Conservation (phyloP, 1,284 basidiomycete species). For the Cystobasidium sp. region DNA sequence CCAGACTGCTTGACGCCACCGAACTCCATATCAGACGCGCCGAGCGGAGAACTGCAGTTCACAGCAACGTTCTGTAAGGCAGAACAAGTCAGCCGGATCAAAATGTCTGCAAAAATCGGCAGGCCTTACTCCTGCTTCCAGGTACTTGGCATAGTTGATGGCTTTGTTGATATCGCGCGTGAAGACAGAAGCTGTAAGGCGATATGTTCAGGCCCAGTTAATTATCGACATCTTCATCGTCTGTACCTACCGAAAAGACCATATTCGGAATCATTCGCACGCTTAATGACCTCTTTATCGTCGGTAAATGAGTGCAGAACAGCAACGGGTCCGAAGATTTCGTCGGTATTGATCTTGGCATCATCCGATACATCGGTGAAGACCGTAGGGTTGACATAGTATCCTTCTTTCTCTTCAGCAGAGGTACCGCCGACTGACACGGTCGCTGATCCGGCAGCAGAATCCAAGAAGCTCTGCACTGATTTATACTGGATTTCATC, state of each 20-base stretch:
- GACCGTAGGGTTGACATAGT: slow-evolving; percentile 56
- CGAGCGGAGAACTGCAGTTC: slow-evolving; percentile 19
- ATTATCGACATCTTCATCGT: background rate
- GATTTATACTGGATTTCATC: slow-evolving; percentile 47
- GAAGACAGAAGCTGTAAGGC: slow-evolving; percentile 38
- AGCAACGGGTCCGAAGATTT: slow-evolving; percentile 53
- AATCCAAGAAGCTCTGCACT: slow-evolving; percentile 46
- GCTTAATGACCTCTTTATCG: slow-evolving; percentile 65
- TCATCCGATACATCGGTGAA: slow-evolving; percentile 58
- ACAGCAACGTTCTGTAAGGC: slow-evolving; percentile 19
- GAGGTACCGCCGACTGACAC: slow-evolving; percentile 39
- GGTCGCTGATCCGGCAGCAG: slow-evolving; percentile 38
- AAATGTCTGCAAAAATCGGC: background rate
- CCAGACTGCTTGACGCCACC: slow-evolving; percentile 42
- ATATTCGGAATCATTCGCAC: slow-evolving; percentile 69
- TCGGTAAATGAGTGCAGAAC: slow-evolving; percentile 50
- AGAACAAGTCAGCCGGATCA: background rate
- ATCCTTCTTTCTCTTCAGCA: slow-evolving; percentile 49
- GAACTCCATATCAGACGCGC: slow-evolving; percentile 26
- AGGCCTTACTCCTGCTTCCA: slow-evolving; percentile 45
- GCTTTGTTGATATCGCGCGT: slow-evolving; percentile 47
- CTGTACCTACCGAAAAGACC: slow-evolving; percentile 31
- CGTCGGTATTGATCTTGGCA: slow-evolving; percentile 53
- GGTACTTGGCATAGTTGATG: slow-evolving; percentile 44
- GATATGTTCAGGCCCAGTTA: background rate